A percentile compares a stretch with the other conserved stretches of the same genome.
Evolutionary conservation across 345 rosid species (phyloP).

Genomic region (Citropsis articulata): DNA sequence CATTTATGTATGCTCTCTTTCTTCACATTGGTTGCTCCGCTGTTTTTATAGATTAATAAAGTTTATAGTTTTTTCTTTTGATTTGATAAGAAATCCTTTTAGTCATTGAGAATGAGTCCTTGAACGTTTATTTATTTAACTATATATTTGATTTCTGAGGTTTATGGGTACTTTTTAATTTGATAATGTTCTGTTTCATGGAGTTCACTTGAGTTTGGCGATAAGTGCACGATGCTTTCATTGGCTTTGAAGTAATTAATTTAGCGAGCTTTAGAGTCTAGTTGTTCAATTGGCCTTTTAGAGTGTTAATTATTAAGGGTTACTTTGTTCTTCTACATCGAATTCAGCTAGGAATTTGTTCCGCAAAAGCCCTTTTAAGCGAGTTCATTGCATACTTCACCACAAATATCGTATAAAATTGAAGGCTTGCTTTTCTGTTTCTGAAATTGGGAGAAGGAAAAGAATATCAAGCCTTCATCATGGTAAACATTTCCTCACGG

Average conservation of each 20-base stretch:
- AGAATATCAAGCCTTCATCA: background rate
- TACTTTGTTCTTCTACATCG: background rate
- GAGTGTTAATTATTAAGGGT: background rate
- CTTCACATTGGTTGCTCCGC: background rate
- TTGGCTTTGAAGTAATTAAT: no score
- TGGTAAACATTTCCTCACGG: background rate
- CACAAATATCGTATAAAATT: background rate
- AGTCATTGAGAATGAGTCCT: no score
- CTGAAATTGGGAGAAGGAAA: background rate
- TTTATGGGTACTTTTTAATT: no score
- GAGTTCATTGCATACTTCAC: background rate
- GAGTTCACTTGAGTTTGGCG: no score
- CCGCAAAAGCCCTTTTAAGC: background rate
- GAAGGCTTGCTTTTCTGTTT: background rate
- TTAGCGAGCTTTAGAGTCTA: background rate
- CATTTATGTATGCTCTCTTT: background rate
- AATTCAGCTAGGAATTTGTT: background rate
- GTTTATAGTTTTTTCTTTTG: no score
- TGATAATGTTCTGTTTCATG: no score
- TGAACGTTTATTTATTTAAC: no score
- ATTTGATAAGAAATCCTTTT: no score
- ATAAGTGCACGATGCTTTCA: no score
- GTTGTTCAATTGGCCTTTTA: conserved; percentile 1
- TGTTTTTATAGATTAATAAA: background rate
- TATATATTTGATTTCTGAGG: no score